phyloP scores from a whole-genome alignment of 441 rosid species.

The Aquilaria agallochum region DNA sequence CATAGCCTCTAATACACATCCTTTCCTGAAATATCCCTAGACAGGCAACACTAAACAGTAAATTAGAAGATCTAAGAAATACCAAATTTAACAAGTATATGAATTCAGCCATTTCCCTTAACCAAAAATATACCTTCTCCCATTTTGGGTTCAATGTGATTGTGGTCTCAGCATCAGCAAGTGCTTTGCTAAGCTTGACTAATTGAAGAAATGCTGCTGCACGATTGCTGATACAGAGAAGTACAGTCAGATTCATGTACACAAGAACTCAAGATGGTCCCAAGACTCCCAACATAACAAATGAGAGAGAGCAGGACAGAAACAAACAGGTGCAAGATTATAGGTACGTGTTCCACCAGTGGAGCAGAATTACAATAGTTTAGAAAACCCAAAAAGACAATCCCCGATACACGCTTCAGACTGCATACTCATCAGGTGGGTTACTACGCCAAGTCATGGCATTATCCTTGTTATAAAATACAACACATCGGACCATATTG shows the following conservation, averaged over 20 bases:
- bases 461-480: too few species aligned
- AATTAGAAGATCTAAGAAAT: slow-evolving; percentile 8
- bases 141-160: slow-evolving; percentile 79
- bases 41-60: slow-evolving; percentile 18
- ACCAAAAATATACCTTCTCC: slow-evolving; percentile 66
- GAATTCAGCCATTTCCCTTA: not conserved
- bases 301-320: too few species aligned
- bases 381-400: too few species aligned
- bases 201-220: slow-evolving; percentile 91
- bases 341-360: too few species aligned
- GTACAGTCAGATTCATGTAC: not conserved
- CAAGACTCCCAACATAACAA: too few species aligned
- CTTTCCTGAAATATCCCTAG: slow-evolving; percentile 95
- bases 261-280: too few species aligned
- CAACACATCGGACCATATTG: too few species aligned
- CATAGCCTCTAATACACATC: slow-evolving; percentile 94
- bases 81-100: not conserved
- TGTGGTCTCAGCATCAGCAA: slow-evolving; percentile 87
- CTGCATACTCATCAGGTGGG: too few species aligned
- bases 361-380: too few species aligned
- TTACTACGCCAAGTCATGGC: too few species aligned
- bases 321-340: too few species aligned
- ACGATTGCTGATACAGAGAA: slow-evolving; percentile 65
- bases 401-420: too few species aligned
- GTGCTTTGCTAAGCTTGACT: slow-evolving; percentile 90